Evolutionary conservation across 371 early-diverging fungal species (phyloP).

Genomic region (Saksenaea oblongispora): DNA sequence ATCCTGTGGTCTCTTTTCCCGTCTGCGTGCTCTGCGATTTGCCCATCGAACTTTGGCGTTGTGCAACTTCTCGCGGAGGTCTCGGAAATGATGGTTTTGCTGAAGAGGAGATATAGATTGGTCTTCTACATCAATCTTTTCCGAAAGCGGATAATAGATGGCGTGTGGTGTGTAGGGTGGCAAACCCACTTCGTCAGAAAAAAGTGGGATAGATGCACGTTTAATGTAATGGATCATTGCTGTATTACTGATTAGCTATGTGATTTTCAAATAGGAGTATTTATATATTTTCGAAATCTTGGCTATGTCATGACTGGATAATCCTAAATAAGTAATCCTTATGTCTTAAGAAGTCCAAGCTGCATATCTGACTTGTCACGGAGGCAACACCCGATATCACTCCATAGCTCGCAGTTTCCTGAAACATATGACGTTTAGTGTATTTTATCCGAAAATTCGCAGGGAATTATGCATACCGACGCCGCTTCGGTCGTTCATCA

Average conservation of each 20-base stretch:
- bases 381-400: not conserved
- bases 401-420: conserved; percentile 14
- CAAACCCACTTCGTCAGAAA: not conserved
- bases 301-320: conserved; percentile 1
- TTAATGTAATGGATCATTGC: not conserved
- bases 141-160: not conserved
- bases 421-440: not conserved
- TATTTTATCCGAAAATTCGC: not conserved
- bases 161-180: not conserved
- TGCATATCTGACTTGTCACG: not conserved
- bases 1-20: conserved; percentile 41
- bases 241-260: not conserved
- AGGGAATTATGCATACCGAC: not conserved
- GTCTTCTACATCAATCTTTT: not conserved
- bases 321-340: not conserved
- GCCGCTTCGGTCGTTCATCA: conserved; percentile 4
- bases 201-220: not conserved
- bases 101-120: not conserved
- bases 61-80: conserved; percentile 12
- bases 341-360: not conserved
- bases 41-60: conserved; percentile 16
- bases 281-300: conserved; percentile 6
- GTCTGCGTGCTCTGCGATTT: conserved; percentile 9
- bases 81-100: not conserved
- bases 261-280: not conserved